These are phyloP conservation scores for Mycena floridula DNA, from an alignment of 768 basidiomycete genomes.

Conservation along the genomic window DNA sequence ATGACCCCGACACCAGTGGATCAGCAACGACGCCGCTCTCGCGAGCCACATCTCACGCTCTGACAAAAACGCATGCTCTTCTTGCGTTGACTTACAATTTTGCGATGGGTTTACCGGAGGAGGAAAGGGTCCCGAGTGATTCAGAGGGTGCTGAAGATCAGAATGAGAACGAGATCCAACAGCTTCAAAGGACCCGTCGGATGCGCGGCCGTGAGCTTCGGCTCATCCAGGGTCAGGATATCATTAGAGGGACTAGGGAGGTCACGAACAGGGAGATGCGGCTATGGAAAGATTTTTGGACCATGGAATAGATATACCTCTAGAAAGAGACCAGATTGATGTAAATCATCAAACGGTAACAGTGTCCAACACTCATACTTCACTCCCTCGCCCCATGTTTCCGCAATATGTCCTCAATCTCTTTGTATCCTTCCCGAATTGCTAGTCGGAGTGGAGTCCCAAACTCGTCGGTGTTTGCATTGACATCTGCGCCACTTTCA, in stretches of 20 bases:
- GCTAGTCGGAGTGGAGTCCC: no score
- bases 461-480: no score
- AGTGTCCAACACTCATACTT: no score
- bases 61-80: conserved; percentile 73
- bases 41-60: conserved; percentile 57
- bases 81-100: conserved; percentile 54
- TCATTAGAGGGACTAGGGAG: conserved; percentile 45
- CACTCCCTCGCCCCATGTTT: no score
- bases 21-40: conserved; percentile 37
- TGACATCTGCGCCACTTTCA: no score
- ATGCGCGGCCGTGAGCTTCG: conserved; percentile 86
- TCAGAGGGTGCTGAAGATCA: conserved; percentile 76
- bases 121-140: conserved; percentile 59
- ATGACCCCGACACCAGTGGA: conserved; percentile 3
- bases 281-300: conserved; percentile 46
- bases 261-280: conserved; percentile 29
- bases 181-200: conserved; percentile 58
- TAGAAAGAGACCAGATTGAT: no score
- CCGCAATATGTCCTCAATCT: no score
- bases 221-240: conserved; percentile 70
- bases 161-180: conserved; percentile 32
- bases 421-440: no score
- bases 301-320: no score
- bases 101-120: conserved; percentile 50
- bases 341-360: no score